Percentiles rank a stretch among this genome's conserved stretches.
These are phyloP conservation scores for Juncus inflexus DNA, from an alignment of 176 grass and related monocot genomes.

Conservation along the genomic window DNA sequence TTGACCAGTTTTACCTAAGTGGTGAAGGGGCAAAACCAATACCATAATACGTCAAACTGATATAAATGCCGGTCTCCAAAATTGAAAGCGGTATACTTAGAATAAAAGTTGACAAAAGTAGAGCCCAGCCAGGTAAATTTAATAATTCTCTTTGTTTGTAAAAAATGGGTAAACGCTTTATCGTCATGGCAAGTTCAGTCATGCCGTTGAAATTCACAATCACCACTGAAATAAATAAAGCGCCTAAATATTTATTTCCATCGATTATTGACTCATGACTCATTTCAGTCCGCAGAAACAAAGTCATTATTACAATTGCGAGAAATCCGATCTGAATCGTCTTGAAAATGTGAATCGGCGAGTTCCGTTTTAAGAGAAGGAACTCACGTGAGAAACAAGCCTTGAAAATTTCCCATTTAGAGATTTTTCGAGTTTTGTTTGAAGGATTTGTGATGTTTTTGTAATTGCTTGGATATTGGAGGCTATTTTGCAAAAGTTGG, in stretches of 20 bases:
- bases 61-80: conserved; percentile 79
- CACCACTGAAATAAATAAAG: conserved; percentile 53
- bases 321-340: conserved; percentile 69
- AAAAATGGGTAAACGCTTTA: conserved; percentile 81
- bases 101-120: conserved; percentile 72
- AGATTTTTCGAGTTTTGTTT: conserved; percentile 39
- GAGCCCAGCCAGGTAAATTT: conserved; percentile 79
- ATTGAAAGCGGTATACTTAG: conserved; percentile 71
- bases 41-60: conserved; percentile 78
- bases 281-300: conserved; percentile 77
- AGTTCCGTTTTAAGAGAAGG: conserved; percentile 78
- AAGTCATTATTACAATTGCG: conserved; percentile 68
- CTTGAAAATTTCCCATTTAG: conserved; percentile 77
- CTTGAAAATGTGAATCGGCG: conserved; percentile 90
- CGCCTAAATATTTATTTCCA: conserved; percentile 74
- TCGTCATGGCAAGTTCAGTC: conserved; percentile 91
- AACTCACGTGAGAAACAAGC: conserved; percentile 84
- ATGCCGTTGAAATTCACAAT: conserved; percentile 92
- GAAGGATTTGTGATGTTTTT: conserved; percentile 28
- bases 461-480: conserved; percentile 30
- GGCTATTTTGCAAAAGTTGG: conserved; percentile 24
- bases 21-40: conserved; percentile 83
- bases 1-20: conserved; percentile 43
- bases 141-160: conserved; percentile 92
- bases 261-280: conserved; percentile 56